Base-by-base conservation (phyloP, 495 filamentous ascomycete genomes). In the Penicillium turbatum region DNA sequence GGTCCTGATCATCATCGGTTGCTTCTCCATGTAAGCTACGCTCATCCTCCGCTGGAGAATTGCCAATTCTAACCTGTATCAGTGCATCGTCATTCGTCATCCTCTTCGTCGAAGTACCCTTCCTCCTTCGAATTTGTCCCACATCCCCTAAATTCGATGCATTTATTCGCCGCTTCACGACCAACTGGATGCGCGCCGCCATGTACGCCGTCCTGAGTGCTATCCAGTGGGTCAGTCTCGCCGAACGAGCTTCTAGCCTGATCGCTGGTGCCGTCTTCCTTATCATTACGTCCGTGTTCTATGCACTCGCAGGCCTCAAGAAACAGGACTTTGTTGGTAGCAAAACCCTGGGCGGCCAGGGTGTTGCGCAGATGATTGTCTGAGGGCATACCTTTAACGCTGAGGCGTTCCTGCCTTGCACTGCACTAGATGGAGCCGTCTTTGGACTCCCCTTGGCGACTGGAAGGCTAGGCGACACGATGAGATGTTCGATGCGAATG, bases 311-410 rank as follows among this genome's bases (percentile, higher is more conserved):
- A 13, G 93, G 80, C 29, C 40, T 96, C 60, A 96, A 88, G 80
- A 89, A 87, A 47, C 93, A 99, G 74, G 89, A 86, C 24, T 99
- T 99, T 70, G 82, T 95, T 48, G 87, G 90, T 30, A 97, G 92
- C 78, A 97, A 97, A 84, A 97, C 95, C 17, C 75, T 99, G 53
- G 93, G 93, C 55, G 93, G 93, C 36, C 87, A 88, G 56, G 93
- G 95, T 16, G 84, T 97, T 57, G 92, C 92, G 55, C 92, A 97
- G 77, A 97, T 97, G 95, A 97, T 99, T 74, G 91, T 98, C 67
- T 97, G 64, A 58, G 49, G 2, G 35, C 19, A 27, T 19, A n/a
- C 36, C 2, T n/a, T 51, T 52, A 30, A 32, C 8, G 39, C 37
- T 19, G 15, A 39, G 44, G 24, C 26, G 49, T 51, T 40, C 19